phyloP scores from a whole-genome alignment of 768 basidiomycete genomes.

The Hysterangium stoloniferum region DNA sequence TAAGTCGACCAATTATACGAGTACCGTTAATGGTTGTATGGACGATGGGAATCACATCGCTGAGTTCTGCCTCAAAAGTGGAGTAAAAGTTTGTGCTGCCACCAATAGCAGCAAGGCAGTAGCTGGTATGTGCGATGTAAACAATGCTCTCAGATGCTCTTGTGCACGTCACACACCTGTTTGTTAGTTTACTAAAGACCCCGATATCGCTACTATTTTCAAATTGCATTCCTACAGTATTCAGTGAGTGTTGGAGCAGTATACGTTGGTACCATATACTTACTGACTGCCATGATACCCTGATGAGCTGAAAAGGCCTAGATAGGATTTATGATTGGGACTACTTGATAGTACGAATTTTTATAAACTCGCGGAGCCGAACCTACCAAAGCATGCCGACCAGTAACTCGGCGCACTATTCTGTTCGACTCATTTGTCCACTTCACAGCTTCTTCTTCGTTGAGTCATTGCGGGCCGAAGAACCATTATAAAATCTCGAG shows the following conservation, averaged over 20 bases:
- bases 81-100: slow-evolving; percentile 98
- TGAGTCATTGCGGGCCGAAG: background rate
- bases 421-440: background rate
- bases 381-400: background rate
- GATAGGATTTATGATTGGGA: background rate
- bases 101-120: slow-evolving; percentile 90
- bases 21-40: slow-evolving; percentile 94
- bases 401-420: background rate
- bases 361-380: background rate
- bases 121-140: slow-evolving; percentile 40
- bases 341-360: background rate
- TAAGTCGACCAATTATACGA: slow-evolving; percentile 86
- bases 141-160: too few relatives aligned
- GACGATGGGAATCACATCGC: slow-evolving; percentile 90
- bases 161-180: slow-evolving; percentile 34
- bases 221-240: slow-evolving; percentile 74
- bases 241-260: slow-evolving; percentile 4
- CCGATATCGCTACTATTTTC: slow-evolving; percentile 94
- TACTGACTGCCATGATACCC: slow-evolving; percentile 67
- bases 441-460: background rate
- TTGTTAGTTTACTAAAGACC: slow-evolving; percentile 95
- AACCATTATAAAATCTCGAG: background rate
- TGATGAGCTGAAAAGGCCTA: slow-evolving; percentile 7
- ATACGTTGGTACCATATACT: slow-evolving; percentile 19
- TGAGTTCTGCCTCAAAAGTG: slow-evolving; percentile 90